Conservation (phyloP, 768 basidiomycete genomes). For the Tylopilus rubrobrunneus region DNA sequence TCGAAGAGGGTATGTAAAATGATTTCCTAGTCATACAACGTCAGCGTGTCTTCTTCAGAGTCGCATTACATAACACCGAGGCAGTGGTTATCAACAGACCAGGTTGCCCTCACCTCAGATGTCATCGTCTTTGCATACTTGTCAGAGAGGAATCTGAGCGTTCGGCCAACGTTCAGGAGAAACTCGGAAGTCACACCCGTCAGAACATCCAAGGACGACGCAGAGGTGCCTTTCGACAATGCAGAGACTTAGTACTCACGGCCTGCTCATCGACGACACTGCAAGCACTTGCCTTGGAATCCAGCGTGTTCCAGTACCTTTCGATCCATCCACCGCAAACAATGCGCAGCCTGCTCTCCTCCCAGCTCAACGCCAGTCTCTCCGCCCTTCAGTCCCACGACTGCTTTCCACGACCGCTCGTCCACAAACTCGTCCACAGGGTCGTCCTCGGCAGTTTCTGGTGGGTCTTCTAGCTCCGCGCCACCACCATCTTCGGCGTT, state of each 20-base stretch:
- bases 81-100: background rate
- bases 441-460: slow-evolving; percentile 33
- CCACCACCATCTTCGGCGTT: slow-evolving; percentile 34
- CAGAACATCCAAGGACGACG: slow-evolving; percentile 71
- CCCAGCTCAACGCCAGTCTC: slow-evolving; percentile 50
- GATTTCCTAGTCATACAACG: slow-evolving; percentile 67
- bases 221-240: slow-evolving; percentile 59
- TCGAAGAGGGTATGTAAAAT: slow-evolving; percentile 89
- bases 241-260: slow-evolving; percentile 3
- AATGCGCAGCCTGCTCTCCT: slow-evolving; percentile 55
- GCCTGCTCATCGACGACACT: background rate
- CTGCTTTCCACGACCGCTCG: slow-evolving; percentile 54
- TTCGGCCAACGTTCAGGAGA: slow-evolving; percentile 80
- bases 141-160: slow-evolving; percentile 77
- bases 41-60: slow-evolving; percentile 1
- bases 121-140: slow-evolving; percentile 79
- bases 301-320: slow-evolving; percentile 88
- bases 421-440: slow-evolving; percentile 40
- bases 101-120: slow-evolving; percentile 59
- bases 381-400: slow-evolving; percentile 18
- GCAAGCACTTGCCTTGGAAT: slow-evolving; percentile 70
- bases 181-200: slow-evolving; percentile 77
- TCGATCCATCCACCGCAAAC: slow-evolving; percentile 64
- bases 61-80: background rate
- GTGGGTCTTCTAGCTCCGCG: slow-evolving; percentile 31